Evolutionary conservation across 1,284 basidiomycete genomes (phyloP).

Genomic region (Phellopilus nigrolimitatus): DNA sequence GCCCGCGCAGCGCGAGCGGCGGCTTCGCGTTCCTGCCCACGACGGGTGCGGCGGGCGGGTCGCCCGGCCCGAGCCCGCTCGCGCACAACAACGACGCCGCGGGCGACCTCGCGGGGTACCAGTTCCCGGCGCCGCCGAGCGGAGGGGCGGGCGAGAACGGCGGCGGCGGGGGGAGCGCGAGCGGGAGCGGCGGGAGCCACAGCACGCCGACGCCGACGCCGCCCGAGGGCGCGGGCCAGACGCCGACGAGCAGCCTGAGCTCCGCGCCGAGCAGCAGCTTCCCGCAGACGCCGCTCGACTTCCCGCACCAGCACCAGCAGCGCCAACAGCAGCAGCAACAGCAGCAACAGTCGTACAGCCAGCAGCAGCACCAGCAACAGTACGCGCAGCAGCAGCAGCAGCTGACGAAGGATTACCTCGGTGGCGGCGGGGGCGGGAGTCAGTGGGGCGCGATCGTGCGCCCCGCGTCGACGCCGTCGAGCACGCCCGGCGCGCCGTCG

Average conservation of each 20-base stretch:
- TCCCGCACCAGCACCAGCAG: constrained; percentile 5
- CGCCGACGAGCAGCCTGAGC: not conserved
- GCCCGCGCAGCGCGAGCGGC: constrained; percentile 2
- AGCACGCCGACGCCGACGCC: constrained; percentile 12
- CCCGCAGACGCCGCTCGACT: constrained; percentile 17
- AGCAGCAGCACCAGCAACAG: not conserved
- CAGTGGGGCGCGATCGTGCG: constrained; percentile 5
- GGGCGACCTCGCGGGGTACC: constrained; percentile 14
- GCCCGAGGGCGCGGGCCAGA: not conserved
- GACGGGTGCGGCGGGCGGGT: not conserved
- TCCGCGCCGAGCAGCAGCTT: constrained; percentile 9
- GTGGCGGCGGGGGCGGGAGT: not conserved
- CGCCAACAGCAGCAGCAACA: constrained; percentile 4
- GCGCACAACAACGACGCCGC: not conserved
- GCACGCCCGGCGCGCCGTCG: constrained; percentile 27
- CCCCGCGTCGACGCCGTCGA: not conserved
- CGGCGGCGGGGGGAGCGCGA: no score
- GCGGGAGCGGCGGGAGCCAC: not conserved
- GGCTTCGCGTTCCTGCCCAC: not conserved
- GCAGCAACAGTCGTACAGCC: not conserved
- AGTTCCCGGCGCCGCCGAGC: constrained; percentile 12
- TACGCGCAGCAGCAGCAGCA: not conserved
- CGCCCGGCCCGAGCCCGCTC: not conserved
- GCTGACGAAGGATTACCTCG: not conserved
- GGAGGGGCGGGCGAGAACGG: no score